Evolutionary conservation across 805 yeast genomes (phyloP), one percentile per base, ranked within the genome.

Genomic region (Geotrichum ghanense): DNA sequence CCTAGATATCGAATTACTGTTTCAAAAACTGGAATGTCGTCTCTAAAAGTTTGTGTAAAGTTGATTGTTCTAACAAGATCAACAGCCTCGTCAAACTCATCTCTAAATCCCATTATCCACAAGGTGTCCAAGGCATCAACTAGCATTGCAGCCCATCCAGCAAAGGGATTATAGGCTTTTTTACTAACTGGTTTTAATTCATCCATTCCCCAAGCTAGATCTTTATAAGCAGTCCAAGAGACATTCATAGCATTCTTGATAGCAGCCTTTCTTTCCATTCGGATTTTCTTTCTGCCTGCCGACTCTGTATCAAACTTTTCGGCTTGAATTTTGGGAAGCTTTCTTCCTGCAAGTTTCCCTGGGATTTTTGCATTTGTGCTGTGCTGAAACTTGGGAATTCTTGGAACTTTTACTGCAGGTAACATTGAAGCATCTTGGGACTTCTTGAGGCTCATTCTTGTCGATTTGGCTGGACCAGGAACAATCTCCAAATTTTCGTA

Each of bases 51-150:
- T 34, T 61, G 61, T 3, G 60, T 57, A 53, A 75, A 73, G 47
- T 72, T 68, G 9, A 73, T 60, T 1, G 51, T 50, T 4, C 59
- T 50, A 6, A 77, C 57, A 47, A 59, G 63, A 0, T 59, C 51
- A 2, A 72, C 52, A 0, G 73, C 74, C 19, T 60, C 63, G 2
- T 60, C 50, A 41, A 70, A 67, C 45, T 73, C 72, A 2, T 59
- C 59, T 2, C 55, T 52, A 41, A 73, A 61, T 6, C 62, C 71
- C 70, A 76, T 67, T n/a, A 77, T 57, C 45, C 59, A 61, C 41
- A 77, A 54, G 1, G 80, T 71, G 52, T 77, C 82, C 27, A 78
- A 54, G 1, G 78, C 62, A 49, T 77, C 82, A 3, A 77, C 63
- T 3, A 75, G 62, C 2, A 76, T 67, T 1, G 76, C 69, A 3